Conservation (phyloP, 1,284 basidiomycete genomes). For the Microbotryum silenes-acaulis region DNA sequence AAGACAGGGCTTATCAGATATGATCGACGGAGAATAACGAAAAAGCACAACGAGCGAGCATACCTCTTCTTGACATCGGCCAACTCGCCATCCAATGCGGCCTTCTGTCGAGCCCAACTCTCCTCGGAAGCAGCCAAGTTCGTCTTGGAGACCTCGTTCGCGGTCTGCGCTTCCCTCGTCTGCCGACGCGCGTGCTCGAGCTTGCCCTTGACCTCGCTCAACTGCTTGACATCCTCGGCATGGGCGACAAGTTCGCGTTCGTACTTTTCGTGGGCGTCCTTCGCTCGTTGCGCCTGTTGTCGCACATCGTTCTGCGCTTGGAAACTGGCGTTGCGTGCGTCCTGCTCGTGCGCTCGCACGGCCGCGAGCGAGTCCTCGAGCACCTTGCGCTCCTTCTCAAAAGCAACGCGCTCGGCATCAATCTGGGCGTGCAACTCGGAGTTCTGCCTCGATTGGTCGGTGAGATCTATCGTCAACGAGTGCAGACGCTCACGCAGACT, state of each 20-base stretch:
- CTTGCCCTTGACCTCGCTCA: constrained; percentile 59
- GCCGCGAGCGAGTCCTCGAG: constrained; percentile 50
- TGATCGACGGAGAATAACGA: not conserved
- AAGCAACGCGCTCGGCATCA: constrained; percentile 52
- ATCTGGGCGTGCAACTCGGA: constrained; percentile 57
- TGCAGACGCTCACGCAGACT: constrained; percentile 58
- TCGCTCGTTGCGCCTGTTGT: constrained; percentile 60
- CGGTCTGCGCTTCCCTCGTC: constrained; percentile 52
- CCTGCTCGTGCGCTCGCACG: constrained; percentile 52
- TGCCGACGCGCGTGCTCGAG: constrained; percentile 43
- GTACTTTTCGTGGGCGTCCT: constrained; percentile 73
- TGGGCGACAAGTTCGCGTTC: constrained; percentile 71
- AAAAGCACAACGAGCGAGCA: constrained; percentile 21
- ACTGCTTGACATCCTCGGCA: constrained; percentile 67
- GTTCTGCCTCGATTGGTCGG: constrained; percentile 49
- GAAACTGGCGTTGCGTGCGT: constrained; percentile 55
- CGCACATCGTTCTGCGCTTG: constrained; percentile 58
- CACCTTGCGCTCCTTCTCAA: constrained; percentile 67
- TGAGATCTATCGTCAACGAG: constrained; percentile 53
- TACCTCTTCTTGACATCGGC: constrained; percentile 62
- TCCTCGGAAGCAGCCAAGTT: constrained; percentile 61
- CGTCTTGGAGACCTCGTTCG: constrained; percentile 63
- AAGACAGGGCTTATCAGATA: constrained; percentile 4
- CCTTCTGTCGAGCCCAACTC: constrained; percentile 72
- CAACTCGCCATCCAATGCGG: constrained; percentile 67